phyloP scores from a whole-genome alignment of 108 stramenopile genomes.

The Cyclostephanos tholiformis region DNA sequence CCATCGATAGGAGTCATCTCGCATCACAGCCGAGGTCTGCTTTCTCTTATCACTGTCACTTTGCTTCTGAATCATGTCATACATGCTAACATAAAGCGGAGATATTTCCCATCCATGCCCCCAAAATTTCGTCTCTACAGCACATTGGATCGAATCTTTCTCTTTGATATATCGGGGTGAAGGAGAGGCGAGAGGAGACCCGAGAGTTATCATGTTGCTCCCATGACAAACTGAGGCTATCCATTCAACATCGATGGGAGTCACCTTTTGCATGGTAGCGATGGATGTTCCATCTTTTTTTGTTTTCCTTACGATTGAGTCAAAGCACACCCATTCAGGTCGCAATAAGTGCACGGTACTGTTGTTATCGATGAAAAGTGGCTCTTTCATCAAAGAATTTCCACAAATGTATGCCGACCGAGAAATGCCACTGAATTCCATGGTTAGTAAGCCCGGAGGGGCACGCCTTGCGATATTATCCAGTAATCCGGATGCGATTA shows the following conservation, averaged over 20 bases:
- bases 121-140: constrained; percentile 79
- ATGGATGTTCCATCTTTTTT: constrained; percentile 71
- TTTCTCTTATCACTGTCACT: constrained; percentile 16
- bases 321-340: constrained; percentile 85
- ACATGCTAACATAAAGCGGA: constrained; percentile 72
- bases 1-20: constrained; percentile 83
- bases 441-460: constrained; percentile 63
- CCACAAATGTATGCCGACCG: constrained; percentile 81
- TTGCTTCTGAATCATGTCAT: constrained; percentile 45
- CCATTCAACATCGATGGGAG: constrained; percentile 80
- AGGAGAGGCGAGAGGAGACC: constrained; percentile 65
- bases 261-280: constrained; percentile 78
- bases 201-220: constrained; percentile 63
- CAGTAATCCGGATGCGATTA: constrained; percentile 74
- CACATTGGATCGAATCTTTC: constrained; percentile 77
- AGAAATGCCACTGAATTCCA: constrained; percentile 62
- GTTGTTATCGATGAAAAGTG: constrained; percentile 76
- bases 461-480: constrained; percentile 84
- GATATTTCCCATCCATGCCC: constrained; percentile 77
- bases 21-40: constrained; percentile 50
- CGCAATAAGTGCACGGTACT: constrained; percentile 70
- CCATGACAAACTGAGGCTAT: constrained; percentile 71
- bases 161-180: constrained; percentile 68
- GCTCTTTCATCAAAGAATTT: constrained; percentile 58
- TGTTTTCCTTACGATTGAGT: constrained; percentile 66